Evolutionary conservation across 768 basidiomycete genomes (phyloP).

Genomic region (Scleroderma citrinum): DNA sequence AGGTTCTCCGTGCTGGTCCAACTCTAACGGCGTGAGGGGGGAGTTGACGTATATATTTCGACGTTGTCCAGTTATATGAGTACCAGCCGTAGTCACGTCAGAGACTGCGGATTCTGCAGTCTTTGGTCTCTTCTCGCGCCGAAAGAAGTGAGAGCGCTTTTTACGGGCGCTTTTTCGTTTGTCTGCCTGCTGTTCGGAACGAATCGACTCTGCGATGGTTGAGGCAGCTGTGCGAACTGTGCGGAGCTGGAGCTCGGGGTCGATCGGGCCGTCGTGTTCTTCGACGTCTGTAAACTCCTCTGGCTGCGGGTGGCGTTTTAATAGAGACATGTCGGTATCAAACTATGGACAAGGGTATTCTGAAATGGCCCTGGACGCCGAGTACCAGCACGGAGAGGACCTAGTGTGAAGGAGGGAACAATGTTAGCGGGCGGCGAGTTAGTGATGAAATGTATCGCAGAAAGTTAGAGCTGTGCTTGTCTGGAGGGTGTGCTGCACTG

Average conservation of each 20-base stretch:
- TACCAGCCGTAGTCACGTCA: conserved; percentile 16
- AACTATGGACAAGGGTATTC: conserved; percentile 18
- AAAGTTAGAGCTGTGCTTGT: too few species aligned
- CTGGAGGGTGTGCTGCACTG: too few species aligned
- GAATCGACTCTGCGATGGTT: conserved; percentile 82
- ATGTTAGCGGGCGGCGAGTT: too few species aligned
- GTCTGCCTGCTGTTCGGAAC: conserved; percentile 66
- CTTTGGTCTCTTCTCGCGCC: conserved; percentile 44
- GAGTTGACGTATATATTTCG: conserved; percentile 81
- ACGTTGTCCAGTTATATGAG: conserved; percentile 44
- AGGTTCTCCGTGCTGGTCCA: conserved; percentile 72
- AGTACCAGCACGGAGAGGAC: conserved; percentile 27
- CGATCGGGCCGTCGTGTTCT: conserved; percentile 63
- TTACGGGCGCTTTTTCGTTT: conserved; percentile 43
- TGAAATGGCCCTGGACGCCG: conserved; percentile 12
- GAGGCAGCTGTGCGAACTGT: conserved; percentile 93
- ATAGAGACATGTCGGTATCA: conserved; percentile 29
- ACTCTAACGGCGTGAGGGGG: conserved; percentile 56
- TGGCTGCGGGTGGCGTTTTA: conserved; percentile 32
- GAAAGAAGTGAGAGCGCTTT: conserved; percentile 54
- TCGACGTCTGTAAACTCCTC: conserved; percentile 40
- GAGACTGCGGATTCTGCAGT: conserved; percentile 27
- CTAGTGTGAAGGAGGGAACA: too few species aligned
- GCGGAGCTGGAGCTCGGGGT: conserved; percentile 81
- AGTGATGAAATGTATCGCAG: too few species aligned